Percentiles rank a stretch among this genome's conserved stretches.
Evolutionary conservation across 2,329 filamentous ascomycete species (phyloP).

Genomic region (Colletotrichum higginsianum): DNA sequence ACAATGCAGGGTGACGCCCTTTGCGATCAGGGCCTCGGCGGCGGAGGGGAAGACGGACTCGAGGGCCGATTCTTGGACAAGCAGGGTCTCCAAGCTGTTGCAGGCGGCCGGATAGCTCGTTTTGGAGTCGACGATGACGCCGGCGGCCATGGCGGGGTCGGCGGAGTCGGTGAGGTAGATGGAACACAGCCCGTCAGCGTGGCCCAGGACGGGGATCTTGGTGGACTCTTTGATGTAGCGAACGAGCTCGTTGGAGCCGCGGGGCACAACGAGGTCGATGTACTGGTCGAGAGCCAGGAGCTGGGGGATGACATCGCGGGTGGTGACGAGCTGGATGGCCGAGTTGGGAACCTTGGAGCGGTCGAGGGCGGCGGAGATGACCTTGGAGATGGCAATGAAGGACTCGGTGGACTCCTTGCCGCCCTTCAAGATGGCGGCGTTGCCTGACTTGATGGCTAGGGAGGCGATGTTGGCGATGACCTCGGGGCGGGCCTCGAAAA

Average conservation of each 20-base stretch:
- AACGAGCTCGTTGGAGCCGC: conserved; percentile 92
- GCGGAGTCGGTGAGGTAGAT: conserved; percentile 88
- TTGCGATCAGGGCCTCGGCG: conserved; percentile 79
- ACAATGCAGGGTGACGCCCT: conserved; percentile 87
- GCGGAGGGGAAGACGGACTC: conserved; percentile 75
- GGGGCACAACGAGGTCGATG: conserved; percentile 95
- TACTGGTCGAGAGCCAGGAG: conserved; percentile 88
- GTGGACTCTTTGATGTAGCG: conserved; percentile 91
- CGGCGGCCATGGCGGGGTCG: conserved; percentile 78
- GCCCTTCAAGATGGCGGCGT: conserved; percentile 95
- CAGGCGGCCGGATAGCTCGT: conserved; percentile 95
- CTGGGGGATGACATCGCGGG: conserved; percentile 89
- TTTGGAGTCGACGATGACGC: conserved; percentile 91
- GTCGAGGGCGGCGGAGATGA: conserved; percentile 84
- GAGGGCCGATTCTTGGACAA: conserved; percentile 83
- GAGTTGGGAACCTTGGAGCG: conserved; percentile 83
- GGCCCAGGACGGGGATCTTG: conserved; percentile 94
- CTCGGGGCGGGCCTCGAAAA: conserved; percentile 97
- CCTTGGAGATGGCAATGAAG: conserved; percentile 90
- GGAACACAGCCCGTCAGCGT: conserved; percentile 93
- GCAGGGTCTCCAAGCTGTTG: conserved; percentile 92
- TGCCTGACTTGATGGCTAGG: conserved; percentile 95
- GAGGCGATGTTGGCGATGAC: conserved; percentile 99
- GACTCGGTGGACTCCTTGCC: conserved; percentile 96
- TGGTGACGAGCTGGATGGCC: conserved; percentile 94